Evolutionary conservation across 1,284 basidiomycete genomes (phyloP).

Genomic region (Malassezia equina): DNA sequence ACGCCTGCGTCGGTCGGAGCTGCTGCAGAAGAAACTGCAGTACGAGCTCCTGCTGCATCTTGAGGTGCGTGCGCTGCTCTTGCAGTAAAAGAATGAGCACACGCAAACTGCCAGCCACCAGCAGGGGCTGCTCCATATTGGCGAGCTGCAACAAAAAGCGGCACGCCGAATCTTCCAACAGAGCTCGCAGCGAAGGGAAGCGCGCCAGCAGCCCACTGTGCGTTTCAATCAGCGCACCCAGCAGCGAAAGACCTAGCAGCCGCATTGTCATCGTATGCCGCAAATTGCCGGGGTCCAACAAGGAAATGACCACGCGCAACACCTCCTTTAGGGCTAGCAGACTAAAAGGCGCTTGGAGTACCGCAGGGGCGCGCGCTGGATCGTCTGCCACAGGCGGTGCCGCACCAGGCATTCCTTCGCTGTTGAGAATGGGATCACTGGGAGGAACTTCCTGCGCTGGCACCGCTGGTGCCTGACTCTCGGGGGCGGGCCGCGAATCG

Average conservation of each 20-base stretch:
- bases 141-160: conserved; percentile 70
- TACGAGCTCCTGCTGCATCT: conserved; percentile 93
- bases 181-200: conserved; percentile 60
- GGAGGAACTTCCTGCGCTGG: background rate
- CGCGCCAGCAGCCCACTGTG: conserved; percentile 61
- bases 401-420: background rate
- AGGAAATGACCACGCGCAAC: conserved; percentile 82
- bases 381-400: background rate
- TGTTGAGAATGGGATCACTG: background rate
- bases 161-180: conserved; percentile 80
- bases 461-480: too few species aligned
- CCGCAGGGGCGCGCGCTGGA: background rate
- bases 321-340: conserved; percentile 87
- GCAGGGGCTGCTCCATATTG: conserved; percentile 64
- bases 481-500: background rate
- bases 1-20: conserved; percentile 52
- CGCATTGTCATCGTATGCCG: conserved; percentile 94
- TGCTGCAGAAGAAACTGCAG: conserved; percentile 86
- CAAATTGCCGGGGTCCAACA: conserved; percentile 85
- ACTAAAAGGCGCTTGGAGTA: conserved; percentile 57
- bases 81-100: conserved; percentile 79
- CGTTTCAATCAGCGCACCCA: conserved; percentile 81
- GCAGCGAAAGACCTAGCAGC: conserved; percentile 72
- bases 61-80: conserved; percentile 74
- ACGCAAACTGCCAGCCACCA: conserved; percentile 71